phyloP scores from a whole-genome alignment of 768 basidiomycete genomes.

The Boletus coccyginus region DNA sequence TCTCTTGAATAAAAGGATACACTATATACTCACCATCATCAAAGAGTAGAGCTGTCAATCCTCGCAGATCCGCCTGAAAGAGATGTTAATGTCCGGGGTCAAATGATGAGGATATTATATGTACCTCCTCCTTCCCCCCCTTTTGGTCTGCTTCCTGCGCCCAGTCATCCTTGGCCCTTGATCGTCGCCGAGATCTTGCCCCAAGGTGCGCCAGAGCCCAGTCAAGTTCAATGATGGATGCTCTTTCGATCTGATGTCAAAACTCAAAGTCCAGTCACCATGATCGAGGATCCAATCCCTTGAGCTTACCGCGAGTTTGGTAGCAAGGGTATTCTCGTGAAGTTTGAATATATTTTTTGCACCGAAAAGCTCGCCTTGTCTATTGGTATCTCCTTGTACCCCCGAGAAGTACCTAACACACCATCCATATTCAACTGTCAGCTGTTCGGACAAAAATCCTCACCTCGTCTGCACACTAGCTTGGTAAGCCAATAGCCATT shows the following conservation, averaged over 20 bases:
- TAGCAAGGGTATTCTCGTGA: constrained; percentile 65
- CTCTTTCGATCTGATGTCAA: constrained; percentile 67
- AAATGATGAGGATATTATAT: not conserved
- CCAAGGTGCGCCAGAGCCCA: constrained; percentile 76
- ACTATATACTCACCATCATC: constrained; percentile 52
- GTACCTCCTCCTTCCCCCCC: constrained; percentile 38
- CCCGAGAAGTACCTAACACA: constrained; percentile 69
- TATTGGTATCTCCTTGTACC: constrained; percentile 71
- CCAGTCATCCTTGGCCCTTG: constrained; percentile 37
- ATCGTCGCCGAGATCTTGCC: constrained; percentile 36
- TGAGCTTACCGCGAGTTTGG: constrained; percentile 63
- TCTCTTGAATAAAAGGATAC: not conserved
- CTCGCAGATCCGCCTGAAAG: constrained; percentile 51
- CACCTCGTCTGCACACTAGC: constrained; percentile 81
- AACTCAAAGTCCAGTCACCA: not conserved
- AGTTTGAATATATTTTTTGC: constrained; percentile 82
- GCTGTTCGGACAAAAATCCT: not conserved
- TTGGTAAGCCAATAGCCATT: constrained; percentile 86
- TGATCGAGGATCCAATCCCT: not conserved
- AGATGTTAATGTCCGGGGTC: not conserved
- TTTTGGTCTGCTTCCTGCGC: constrained; percentile 44
- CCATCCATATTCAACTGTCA: not conserved
- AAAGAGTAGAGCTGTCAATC: constrained; percentile 64
- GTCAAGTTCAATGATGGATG: constrained; percentile 69
- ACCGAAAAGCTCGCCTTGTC: constrained; percentile 83